A percentile compares a stretch with the other conserved stretches of the same genome.
phyloP scores from a whole-genome alignment of 805 yeast genomes.

The Zygosaccharomyces bailii region DNA sequence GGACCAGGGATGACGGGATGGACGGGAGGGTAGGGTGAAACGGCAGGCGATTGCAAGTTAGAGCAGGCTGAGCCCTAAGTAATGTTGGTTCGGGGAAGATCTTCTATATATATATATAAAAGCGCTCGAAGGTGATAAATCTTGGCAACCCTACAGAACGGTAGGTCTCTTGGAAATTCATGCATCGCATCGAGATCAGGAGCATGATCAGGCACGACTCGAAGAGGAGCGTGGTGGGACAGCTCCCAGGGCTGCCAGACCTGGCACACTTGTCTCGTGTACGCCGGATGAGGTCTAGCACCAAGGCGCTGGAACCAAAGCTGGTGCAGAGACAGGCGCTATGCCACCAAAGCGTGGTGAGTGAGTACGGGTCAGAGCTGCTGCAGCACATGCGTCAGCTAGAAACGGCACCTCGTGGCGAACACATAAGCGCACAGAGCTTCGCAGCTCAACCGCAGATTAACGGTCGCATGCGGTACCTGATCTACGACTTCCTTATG shows the following conservation, averaged over 20 bases:
- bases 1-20: neutral
- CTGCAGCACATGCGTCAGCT: slow-evolving; percentile 36
- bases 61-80: neutral
- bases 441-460: slow-evolving; percentile 42
- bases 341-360: slow-evolving; percentile 42
- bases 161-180: neutral
- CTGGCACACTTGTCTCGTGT: slow-evolving; percentile 20
- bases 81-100: neutral
- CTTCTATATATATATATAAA: neutral
- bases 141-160: neutral
- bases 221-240: slow-evolving; percentile 8
- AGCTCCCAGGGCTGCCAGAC: slow-evolving; percentile 10
- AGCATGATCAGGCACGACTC: slow-evolving; percentile 10
- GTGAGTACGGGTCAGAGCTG: slow-evolving; percentile 46
- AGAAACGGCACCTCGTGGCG: slow-evolving; percentile 25
- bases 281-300: slow-evolving; percentile 20
- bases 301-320: slow-evolving; percentile 24
- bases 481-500: slow-evolving; percentile 75
- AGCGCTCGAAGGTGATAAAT: slow-evolving; percentile 4
- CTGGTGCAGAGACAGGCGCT: slow-evolving; percentile 47
- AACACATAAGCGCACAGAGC: slow-evolving; percentile 26
- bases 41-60: neutral
- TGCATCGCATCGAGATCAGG: slow-evolving; percentile 2
- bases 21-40: neutral
- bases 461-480: slow-evolving; percentile 57